Evolutionary conservation across 306 rosid species (phyloP).

Genomic region (Gastrolobium bilobum): DNA sequence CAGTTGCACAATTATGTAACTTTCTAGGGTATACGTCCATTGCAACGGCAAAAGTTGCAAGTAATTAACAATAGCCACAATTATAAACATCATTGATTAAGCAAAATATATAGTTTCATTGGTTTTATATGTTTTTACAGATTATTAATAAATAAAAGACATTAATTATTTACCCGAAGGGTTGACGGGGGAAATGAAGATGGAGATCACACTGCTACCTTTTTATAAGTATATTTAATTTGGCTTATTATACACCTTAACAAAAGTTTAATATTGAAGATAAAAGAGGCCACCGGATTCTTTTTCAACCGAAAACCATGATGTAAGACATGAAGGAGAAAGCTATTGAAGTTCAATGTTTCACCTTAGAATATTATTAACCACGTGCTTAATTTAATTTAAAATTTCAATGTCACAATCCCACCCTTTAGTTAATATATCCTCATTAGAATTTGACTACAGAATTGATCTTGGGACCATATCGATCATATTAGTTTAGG

Average conservation of each 20-base stretch:
- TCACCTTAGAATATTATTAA: constrained; percentile 20
- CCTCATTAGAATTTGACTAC: constrained; percentile 7
- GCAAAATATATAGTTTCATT: not conserved
- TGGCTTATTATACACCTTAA: not conserved
- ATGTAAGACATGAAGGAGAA: constrained; percentile 14
- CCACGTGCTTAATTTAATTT: constrained; percentile 44
- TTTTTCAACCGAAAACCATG: constrained; percentile 33
- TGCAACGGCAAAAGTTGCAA: not conserved
- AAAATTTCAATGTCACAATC: constrained; percentile 28
- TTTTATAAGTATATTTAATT: not conserved
- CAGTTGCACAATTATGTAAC: not conserved
- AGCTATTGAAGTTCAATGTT: constrained; percentile 47
- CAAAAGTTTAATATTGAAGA: constrained; percentile 24
- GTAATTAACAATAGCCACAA: constrained; percentile 18
- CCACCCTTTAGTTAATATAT: not conserved
- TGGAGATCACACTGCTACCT: not conserved
- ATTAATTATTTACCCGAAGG: not conserved
- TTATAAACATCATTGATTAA: not conserved
- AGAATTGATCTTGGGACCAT: constrained; percentile 18
- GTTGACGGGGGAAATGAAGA: not conserved
- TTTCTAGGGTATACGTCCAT: not conserved
- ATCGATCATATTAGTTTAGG: constrained; percentile 20
- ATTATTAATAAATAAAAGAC: not conserved
- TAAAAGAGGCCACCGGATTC: constrained; percentile 2
- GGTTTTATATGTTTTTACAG: constrained; percentile 7